phyloP scores from a whole-genome alignment of 169 alveolate genomes.

The Plasmodium reichenowi region DNA sequence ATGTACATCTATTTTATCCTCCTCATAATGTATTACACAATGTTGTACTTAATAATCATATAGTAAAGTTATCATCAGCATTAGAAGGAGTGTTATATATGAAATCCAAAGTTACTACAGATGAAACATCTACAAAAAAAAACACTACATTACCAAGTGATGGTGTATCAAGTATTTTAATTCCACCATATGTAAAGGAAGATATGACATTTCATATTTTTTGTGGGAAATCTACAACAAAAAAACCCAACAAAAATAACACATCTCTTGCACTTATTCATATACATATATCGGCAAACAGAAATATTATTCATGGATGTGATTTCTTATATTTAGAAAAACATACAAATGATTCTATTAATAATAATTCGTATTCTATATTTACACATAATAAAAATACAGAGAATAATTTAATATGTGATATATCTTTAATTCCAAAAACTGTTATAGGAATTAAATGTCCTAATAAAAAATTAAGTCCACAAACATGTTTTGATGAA shows the following conservation, averaged over 20 bases:
- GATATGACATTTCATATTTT: conserved; percentile 46
- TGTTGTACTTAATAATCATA: conserved; percentile 16
- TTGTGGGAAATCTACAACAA: conserved; percentile 34
- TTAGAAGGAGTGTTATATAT: conserved; percentile 42
- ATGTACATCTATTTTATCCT: conserved; percentile 50
- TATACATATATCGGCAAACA: conserved; percentile 36
- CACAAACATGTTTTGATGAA: conserved; percentile 37
- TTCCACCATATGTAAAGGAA: conserved; percentile 50
- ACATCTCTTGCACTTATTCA: conserved; percentile 44
- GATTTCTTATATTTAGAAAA: conserved; percentile 39
- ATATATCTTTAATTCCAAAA: conserved; percentile 13
- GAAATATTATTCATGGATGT: conserved; percentile 32
- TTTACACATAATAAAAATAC: conserved; percentile 17
- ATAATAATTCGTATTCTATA: not conserved
- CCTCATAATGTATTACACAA: conserved; percentile 11
- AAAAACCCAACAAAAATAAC: conserved; percentile 13
- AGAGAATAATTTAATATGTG: conserved; percentile 3
- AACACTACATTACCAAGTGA: conserved; percentile 16
- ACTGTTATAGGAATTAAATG: conserved; percentile 55
- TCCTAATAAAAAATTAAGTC: conserved; percentile 19
- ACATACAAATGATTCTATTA: not conserved
- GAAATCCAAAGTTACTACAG: not conserved
- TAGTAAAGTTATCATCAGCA: conserved; percentile 11
- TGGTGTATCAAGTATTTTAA: conserved; percentile 25
- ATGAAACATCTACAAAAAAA: not conserved